These are phyloP conservation scores for Agaricales sp. DNA, from an alignment of 1,284 basidiomycete genomes.

Conservation along the genomic window DNA sequence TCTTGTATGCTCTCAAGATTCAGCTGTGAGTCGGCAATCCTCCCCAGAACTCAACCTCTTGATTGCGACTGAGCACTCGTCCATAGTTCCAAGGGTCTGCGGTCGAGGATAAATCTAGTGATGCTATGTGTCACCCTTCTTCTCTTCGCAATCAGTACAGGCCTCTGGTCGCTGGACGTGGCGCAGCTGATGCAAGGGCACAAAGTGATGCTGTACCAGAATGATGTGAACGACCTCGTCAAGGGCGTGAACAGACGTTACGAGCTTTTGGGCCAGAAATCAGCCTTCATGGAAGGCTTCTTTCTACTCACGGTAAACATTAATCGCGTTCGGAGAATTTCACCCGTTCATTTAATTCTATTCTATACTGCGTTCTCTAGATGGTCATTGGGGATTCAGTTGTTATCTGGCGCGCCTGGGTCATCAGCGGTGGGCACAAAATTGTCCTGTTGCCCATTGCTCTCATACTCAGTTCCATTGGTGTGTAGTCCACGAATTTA, in stretches of 20 bases:
- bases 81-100: neutral
- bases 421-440: neutral
- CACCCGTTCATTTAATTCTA: neutral
- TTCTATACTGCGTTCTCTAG: neutral
- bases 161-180: neutral
- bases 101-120: neutral
- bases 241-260: neutral
- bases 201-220: neutral
- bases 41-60: no score
- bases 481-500: neutral
- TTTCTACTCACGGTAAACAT: neutral
- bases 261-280: neutral
- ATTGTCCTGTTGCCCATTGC: neutral
- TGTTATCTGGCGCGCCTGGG: conserved; percentile 5
- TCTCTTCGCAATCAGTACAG: neutral
- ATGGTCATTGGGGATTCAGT: conserved; percentile 1
- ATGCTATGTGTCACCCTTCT: neutral
- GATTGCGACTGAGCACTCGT: no score
- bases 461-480: neutral
- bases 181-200: neutral
- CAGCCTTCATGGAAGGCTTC: neutral
- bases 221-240: neutral
- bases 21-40: no score
- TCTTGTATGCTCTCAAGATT: neutral
- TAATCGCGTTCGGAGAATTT: no score